A percentile compares a stretch with the other conserved stretches of the same genome.
Conservation (phyloP, 768 basidiomycete species). For the Mycena amicta region DNA sequence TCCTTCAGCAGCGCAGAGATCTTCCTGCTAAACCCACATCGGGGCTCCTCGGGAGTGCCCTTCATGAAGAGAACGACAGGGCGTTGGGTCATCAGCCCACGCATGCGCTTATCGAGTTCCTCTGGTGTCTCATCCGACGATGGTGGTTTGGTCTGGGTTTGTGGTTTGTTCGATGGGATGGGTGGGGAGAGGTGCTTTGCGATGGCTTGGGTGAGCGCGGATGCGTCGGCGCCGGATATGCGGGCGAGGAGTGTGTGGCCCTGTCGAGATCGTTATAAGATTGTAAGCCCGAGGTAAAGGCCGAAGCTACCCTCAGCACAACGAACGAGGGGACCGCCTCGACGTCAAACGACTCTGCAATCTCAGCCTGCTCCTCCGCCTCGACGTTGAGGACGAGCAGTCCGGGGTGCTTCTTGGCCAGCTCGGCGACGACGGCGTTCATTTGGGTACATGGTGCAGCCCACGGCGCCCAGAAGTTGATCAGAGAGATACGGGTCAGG, state of each 20-base stretch:
- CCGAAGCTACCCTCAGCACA: slow-evolving; percentile 67
- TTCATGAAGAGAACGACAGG: slow-evolving; percentile 91
- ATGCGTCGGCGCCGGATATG: slow-evolving; percentile 80
- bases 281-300: neutral
- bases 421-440: slow-evolving; percentile 75
- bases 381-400: slow-evolving; percentile 84
- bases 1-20: slow-evolving; percentile 69
- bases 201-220: slow-evolving; percentile 60
- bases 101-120: slow-evolving; percentile 67
- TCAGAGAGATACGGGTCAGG: slow-evolving; percentile 77
- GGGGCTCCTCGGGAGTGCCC: slow-evolving; percentile 73
- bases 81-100: slow-evolving; percentile 74
- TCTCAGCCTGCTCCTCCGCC: slow-evolving; percentile 78
- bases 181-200: slow-evolving; percentile 53
- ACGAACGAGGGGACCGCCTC: slow-evolving; percentile 87
- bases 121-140: slow-evolving; percentile 55
- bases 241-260: slow-evolving; percentile 85
- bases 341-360: slow-evolving; percentile 90
- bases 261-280: slow-evolving; percentile 43
- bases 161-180: slow-evolving; percentile 52
- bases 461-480: slow-evolving; percentile 95
- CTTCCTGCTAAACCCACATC: slow-evolving; percentile 84
- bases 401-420: slow-evolving; percentile 69
- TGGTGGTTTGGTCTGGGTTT: neutral
- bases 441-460: slow-evolving; percentile 90